Base-by-base conservation (phyloP, 805 yeast species). In the Wickerhamiella bombiphila region DNA sequence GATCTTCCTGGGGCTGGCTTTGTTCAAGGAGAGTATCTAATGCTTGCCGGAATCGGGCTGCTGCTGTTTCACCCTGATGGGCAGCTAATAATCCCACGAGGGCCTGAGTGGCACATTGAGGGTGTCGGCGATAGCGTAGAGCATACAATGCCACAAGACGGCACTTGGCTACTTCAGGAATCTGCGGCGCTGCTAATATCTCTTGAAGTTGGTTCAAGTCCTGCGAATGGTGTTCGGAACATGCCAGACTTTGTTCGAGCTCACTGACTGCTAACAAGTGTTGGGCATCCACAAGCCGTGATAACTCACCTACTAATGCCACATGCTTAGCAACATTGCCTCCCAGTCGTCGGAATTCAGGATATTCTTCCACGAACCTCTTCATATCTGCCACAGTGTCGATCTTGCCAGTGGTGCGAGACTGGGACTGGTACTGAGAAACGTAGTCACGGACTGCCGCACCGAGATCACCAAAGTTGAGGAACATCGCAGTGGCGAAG, bases 391-490 rank as follows among this genome's bases (percentile, higher is more conserved):
- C 74, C 33, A 91, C 73, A 26, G 91, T 76, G 45, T 75, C 75
- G 44, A 88, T 68, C 43, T 76, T 74, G 34, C 72, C 72, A 37
- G 75, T 72, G 16, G 77, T 70, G 49, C 85, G 80, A 1, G 96
- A 80, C 51, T 80, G 80, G 16, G 65, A 55, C 52, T 83, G 88
- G 58, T 85, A 91, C 32, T 72, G 76, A 38, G 75, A 76, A 22
- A 91, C 95, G 52, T 81, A 82, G 39, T 70, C 75, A 51, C 82
- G 86, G 51, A 91, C 78, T 46, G 74, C 72, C 29, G 85, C 94
- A 30, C 95, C 91, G 38, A 91, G 64, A 54, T 91, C 97, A 22
- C 97, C 99, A 61, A 86, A 93, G 58, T 91, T 91, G 47, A 80
- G 65, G 54, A 72, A 82, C 86, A 83, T 80, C 2, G 91, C 68